A percentile compares a stretch with the other conserved stretches of the same genome.
Conservation (phyloP, 352 stramenopile genomes). For the Pythium insidiosum region DNA sequence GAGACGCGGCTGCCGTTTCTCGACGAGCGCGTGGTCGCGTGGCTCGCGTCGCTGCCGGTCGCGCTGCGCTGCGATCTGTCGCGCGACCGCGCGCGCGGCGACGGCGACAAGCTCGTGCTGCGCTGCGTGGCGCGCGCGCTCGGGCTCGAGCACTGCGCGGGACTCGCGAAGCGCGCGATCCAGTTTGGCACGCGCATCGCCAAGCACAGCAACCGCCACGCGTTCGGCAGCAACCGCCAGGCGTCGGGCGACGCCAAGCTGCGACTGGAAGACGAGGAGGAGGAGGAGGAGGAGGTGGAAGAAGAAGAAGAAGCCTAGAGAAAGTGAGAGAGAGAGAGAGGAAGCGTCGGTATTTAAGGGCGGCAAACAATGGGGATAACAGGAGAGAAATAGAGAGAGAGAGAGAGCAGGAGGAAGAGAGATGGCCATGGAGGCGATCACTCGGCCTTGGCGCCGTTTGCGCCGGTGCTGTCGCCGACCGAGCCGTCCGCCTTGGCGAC, state of each 20-base stretch:
- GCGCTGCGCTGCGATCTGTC: constrained; percentile 81
- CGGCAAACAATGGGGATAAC: no score
- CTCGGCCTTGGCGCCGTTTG: constrained; percentile 17
- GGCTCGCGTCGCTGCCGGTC: constrained; percentile 54
- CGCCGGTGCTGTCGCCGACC: neutral
- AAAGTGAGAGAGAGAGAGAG: neutral
- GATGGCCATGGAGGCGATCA: neutral
- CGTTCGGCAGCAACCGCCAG: constrained; percentile 41
- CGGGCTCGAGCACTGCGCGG: constrained; percentile 49
- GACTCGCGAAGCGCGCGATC: constrained; percentile 90
- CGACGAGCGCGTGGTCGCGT: constrained; percentile 88
- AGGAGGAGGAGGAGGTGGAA: constrained; percentile 4
- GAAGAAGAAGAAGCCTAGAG: neutral
- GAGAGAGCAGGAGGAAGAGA: no score
- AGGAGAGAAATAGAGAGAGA: no score
- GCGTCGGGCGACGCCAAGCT: constrained; percentile 26
- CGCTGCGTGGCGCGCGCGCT: constrained; percentile 65
- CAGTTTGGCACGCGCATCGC: constrained; percentile 90
- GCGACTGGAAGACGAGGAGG: neutral
- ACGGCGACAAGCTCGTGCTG: constrained; percentile 91
- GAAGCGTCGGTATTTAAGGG: neutral
- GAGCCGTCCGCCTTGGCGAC: constrained; percentile 53
- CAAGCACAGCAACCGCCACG: constrained; percentile 64
- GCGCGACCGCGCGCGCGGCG: constrained; percentile 48
- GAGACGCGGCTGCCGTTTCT: constrained; percentile 95